Evolutionary conservation across 768 basidiomycete genomes (phyloP), one percentile per base, ranked within the genome.

Genomic region (Russula ochroleuca): DNA sequence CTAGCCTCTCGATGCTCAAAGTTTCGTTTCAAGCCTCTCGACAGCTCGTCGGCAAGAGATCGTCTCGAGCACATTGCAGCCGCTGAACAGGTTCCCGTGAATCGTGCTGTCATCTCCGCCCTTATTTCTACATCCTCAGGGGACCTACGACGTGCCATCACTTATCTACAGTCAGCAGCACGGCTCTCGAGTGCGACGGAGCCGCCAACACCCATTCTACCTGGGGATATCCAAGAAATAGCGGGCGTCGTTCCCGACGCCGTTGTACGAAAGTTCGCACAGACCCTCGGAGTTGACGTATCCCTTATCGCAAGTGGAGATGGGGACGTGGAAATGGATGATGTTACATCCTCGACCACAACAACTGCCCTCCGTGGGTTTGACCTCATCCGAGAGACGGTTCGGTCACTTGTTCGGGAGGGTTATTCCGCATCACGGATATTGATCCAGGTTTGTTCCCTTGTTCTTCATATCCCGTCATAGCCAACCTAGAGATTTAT

Each of bases 1-100:
- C 82, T 99, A 28, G 93, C 97, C 23, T 98, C 95, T n/a, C 88
- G 97, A 58, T 99, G 97, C 76, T 96, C 94, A 52, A 99, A 99
- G 77, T 99, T 99, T 76, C 88, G 97, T 45, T 99, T 99, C 77
- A 93, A 91, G 13, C 92, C 97, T 2, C 81, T 99, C 28, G 94
- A 95, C 72, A 76, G 85, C 17, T 73, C 78, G 15, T 94, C 94
- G 9, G 87, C 94, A 5, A 81, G 85, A 45, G 73, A 81, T 15
- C 84, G 97, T 56, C 81, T 99, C 9, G 77, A 83, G 49, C 81
- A 92, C 70, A 96, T 99, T 58, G 93, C 94, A 0, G 71, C 80
- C 37, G 79, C 83, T 35, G 97, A 99, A 75, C 75, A 82, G 38
- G 80, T 98, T 52, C 62, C 78, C 33, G 75, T 90, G 55, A 72